These are phyloP conservation scores for Plasmodium chabaudi DNA, from an alignment of 169 alveolate genomes.

Conservation along the genomic window DNA sequence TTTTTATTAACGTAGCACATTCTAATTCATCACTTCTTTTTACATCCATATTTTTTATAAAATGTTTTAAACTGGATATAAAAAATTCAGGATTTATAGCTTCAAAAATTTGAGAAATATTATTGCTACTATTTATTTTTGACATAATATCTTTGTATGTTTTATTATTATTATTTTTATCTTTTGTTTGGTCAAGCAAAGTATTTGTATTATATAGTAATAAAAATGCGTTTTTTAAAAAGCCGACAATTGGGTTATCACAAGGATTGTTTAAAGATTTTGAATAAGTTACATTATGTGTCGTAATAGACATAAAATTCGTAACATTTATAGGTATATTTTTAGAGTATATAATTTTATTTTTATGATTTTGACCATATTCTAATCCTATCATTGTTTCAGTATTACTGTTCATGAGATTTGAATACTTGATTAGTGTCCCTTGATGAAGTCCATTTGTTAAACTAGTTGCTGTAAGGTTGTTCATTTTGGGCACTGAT, in stretches of 20 bases:
- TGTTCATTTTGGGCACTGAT: background rate
- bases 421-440: background rate
- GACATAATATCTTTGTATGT: background rate
- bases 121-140: background rate
- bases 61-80: slow-evolving; percentile 18
- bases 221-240: background rate
- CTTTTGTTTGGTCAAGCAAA: background rate
- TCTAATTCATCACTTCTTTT: slow-evolving; percentile 24
- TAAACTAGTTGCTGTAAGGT: background rate
- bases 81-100: slow-evolving; percentile 20
- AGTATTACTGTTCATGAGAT: no score
- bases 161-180: background rate
- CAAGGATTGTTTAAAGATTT: background rate
- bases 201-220: background rate
- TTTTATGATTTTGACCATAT: background rate
- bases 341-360: background rate
- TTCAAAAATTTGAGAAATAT: background rate
- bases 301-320: background rate
- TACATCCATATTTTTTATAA: slow-evolving; percentile 3
- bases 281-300: background rate
- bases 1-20: slow-evolving; percentile 32
- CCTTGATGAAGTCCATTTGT: background rate
- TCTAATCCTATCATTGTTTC: no score
- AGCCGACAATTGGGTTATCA: background rate
- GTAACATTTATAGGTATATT: background rate